Evolutionary conservation across 768 basidiomycete genomes (phyloP).

Genomic region (Leucocoprinus sp.): DNA sequence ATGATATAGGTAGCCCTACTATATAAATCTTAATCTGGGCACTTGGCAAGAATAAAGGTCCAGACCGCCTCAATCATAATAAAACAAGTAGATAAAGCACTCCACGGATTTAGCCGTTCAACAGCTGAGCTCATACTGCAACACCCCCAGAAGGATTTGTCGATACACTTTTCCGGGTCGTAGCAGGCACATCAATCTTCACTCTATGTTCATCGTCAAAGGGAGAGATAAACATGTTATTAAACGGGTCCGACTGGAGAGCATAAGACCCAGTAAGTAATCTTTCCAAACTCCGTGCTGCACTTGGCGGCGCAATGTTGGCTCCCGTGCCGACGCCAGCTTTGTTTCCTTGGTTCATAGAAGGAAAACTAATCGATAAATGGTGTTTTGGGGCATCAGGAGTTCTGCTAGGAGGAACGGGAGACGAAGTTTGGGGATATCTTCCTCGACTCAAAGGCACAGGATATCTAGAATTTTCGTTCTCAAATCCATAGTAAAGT

Average conservation of each 20-base stretch:
- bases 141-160: conserved; percentile 43
- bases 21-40: not conserved
- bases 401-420: conserved; percentile 10
- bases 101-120: no score
- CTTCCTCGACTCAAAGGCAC: not conserved
- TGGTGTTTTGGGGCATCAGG: conserved; percentile 10
- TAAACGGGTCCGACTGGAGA: conserved; percentile 29
- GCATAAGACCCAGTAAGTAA: conserved; percentile 26
- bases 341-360: conserved; percentile 11
- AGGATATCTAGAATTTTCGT: conserved; percentile 1
- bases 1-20: not conserved
- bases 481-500: conserved; percentile 6
- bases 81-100: not conserved
- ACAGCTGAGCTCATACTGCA: conserved; percentile 16
- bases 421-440: not conserved
- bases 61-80: not conserved
- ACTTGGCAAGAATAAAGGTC: no score
- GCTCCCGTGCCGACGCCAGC: conserved; percentile 15
- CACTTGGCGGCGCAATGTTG: conserved; percentile 15
- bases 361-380: conserved; percentile 11
- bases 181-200: conserved; percentile 20
- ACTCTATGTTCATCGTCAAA: conserved; percentile 62
- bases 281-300: conserved; percentile 10
- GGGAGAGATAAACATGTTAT: conserved; percentile 65
- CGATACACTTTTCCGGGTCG: conserved; percentile 35